Base-by-base conservation (phyloP, 129 eudicot species). In the Artemisia tridentata region DNA sequence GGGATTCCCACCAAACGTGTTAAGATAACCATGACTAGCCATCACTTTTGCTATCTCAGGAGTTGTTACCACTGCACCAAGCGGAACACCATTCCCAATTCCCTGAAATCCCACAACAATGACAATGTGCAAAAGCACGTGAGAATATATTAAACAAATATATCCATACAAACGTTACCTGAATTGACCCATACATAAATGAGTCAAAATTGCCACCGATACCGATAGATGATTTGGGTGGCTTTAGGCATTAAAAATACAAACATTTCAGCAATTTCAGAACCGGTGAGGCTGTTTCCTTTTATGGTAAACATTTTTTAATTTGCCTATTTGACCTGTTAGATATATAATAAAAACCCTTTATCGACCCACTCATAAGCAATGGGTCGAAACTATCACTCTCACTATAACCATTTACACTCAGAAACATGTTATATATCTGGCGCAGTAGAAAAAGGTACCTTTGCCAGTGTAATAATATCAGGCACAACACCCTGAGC, bases 31-130 rank as follows among this genome's bases (percentile, higher is more conserved):
- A 20, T 80, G 81, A 57, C 61, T 41, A 4, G 86, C 69, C 84
- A 86, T 68, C 50, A 79, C 87, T 45, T 82, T 71, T 12, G 96
- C 96, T 67, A 88, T 86, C 58, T 86, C 87, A 18, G 82, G 84
- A 67, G 96, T 88, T 51, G 96, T 88, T 49, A 88, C 86, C n/a
- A 88, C 91, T 51, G 96, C 96, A 72, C 96, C 96, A 64, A 88
- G 83, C 4, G 96, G 96, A 55, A 88, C 65, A 34, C 96, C 96
- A 61, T 88, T 88, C 3, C 91, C 96, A 67, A 88, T 88, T 29
- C 96, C 96, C 96, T 88, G 79, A 43, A 74, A 50, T 38, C n/a
- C 13, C 29, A 27, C 11, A 55, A 13, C 31, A 11, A 2, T 55
- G 21, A 70, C 41, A 58, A 54, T 70, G 14, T 8, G 11, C 45